Conservation (phyloP, 352 stramenopile genomes). For the Globisporangium solare region DNA sequence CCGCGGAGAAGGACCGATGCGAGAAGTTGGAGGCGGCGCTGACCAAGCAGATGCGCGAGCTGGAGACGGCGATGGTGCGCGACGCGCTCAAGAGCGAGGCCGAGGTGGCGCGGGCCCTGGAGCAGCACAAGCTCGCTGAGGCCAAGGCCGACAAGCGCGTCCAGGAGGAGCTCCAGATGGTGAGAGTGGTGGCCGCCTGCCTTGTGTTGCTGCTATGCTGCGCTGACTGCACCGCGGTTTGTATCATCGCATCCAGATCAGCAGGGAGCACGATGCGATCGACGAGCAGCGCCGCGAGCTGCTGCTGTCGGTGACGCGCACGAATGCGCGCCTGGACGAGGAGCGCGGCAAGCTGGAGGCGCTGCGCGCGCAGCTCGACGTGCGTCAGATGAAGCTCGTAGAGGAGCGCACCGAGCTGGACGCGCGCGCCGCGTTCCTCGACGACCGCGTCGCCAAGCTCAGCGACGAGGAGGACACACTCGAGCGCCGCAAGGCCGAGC, state of each 20-base stretch:
- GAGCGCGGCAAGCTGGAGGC: conserved; percentile 67
- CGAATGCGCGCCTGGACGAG: conserved; percentile 55
- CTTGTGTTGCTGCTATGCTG: not conserved
- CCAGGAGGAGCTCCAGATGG: conserved; percentile 50
- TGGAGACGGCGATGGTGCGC: conserved; percentile 41
- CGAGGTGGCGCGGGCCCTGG: conserved; percentile 30
- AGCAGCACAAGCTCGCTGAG: conserved; percentile 35
- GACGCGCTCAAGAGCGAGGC: conserved; percentile 37
- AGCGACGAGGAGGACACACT: conserved; percentile 40
- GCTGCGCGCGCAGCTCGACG: conserved; percentile 48
- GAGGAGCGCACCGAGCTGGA: conserved; percentile 58
- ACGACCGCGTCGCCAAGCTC: conserved; percentile 47
- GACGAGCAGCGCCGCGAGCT: conserved; percentile 72
- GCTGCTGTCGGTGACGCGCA: conserved; percentile 42
- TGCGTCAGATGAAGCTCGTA: conserved; percentile 45
- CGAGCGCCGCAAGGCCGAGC: conserved; percentile 42
- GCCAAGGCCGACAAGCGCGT: conserved; percentile 59
- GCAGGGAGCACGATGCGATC: conserved; percentile 57
- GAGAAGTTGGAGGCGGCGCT: conserved; percentile 55
- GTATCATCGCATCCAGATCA: not conserved
- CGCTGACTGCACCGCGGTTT: not conserved
- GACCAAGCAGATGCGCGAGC: conserved; percentile 40
- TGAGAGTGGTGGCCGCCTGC: conserved; percentile 9
- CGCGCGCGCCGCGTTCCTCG: conserved; percentile 31
- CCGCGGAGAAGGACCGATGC: conserved; percentile 57